A percentile compares a stretch with the other conserved stretches of the same genome.
These are phyloP conservation scores for Pelargonium fulgidum DNA, from an alignment of 441 rosid species.

Conservation along the genomic window DNA sequence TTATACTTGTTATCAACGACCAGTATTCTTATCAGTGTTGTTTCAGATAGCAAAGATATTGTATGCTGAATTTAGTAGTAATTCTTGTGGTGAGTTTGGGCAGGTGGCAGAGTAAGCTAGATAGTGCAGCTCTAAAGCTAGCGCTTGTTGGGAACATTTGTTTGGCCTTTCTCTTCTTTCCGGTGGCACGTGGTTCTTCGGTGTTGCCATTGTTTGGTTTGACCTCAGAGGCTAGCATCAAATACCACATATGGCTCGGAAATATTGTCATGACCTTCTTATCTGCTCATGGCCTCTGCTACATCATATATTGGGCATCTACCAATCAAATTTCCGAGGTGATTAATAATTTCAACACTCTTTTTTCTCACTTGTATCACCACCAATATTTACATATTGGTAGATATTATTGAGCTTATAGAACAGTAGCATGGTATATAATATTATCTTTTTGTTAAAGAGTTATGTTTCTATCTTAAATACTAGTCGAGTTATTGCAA, in stretches of 20 bases:
- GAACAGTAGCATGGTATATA: background rate
- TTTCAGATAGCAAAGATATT: background rate
- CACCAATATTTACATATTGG: constrained; percentile 1
- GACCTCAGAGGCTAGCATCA: constrained; percentile 59
- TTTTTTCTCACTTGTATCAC: background rate
- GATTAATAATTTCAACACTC: background rate
- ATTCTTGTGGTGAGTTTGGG: background rate
- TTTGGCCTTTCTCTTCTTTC: constrained; percentile 48
- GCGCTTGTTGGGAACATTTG: constrained; percentile 49
- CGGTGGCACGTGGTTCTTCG: constrained; percentile 55
- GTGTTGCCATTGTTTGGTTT: constrained; percentile 48
- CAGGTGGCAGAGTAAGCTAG: constrained; percentile 50
- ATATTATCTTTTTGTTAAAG: background rate
- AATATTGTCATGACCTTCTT: constrained; percentile 42
- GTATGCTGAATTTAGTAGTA: background rate
- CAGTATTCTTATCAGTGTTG: background rate
- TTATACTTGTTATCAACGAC: background rate
- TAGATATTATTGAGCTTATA: constrained; percentile 1
- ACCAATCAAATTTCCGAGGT: constrained; percentile 34
- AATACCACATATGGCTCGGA: constrained; percentile 64
- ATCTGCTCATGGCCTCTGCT: constrained; percentile 45
- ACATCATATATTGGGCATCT: constrained; percentile 32
- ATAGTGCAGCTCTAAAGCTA: constrained; percentile 21
- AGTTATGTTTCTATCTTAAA: background rate
- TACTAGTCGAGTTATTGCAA: background rate